Base-by-base conservation (phyloP, 1,139 yeast genomes). In the Yamadazyma buinensis region DNA sequence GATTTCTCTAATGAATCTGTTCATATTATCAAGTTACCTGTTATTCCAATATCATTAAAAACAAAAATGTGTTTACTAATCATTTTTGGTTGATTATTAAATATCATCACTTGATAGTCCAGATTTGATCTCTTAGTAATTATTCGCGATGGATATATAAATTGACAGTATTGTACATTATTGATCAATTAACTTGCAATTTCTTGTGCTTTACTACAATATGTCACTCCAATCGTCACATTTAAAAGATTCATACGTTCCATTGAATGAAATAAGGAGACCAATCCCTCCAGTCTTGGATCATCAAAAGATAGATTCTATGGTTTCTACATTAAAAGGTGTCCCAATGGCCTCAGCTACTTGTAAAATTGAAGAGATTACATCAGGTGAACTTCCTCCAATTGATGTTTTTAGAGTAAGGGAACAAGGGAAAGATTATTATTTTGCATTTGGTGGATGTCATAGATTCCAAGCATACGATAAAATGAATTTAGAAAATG, bases 281-380 rank as follows among this genome's bases (percentile, higher is more conserved):
- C 95, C 95, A 3, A 85, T 85, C 21, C 84, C 87, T 23, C 95
- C 95, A 0, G 95, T 84, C 2, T 61, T 85, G 17, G 95, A 85
- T 51, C 55, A 69, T 43, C 67, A 69, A 29, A 85, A 85, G 54
- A 85, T 85, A 28, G 83, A 78, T 35, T 73, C 90, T 7, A 85
- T 85, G 95, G 81, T 77, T 0, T 77, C 85, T 5, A 84, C 94
- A 0, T 59, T 84, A 37, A 64, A 71, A 6, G 88, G 90, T 0
- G 47, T 43, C 0, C 90, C 92, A 7, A 67, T 62, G 64, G 80
- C 77, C 0, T 79, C 86, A 9, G 61, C 72, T 1, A 83, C 90
- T 0, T 81, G 90, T 47, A 51, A 67, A 2, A 41, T 78, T 5
- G 78, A 75, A 35, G 67, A 75, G 23, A 75, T 76, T 10, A 58